These are phyloP conservation scores for Phytopythium cucurbitacearum DNA, from an alignment of 352 stramenopile species.

Conservation along the genomic window DNA sequence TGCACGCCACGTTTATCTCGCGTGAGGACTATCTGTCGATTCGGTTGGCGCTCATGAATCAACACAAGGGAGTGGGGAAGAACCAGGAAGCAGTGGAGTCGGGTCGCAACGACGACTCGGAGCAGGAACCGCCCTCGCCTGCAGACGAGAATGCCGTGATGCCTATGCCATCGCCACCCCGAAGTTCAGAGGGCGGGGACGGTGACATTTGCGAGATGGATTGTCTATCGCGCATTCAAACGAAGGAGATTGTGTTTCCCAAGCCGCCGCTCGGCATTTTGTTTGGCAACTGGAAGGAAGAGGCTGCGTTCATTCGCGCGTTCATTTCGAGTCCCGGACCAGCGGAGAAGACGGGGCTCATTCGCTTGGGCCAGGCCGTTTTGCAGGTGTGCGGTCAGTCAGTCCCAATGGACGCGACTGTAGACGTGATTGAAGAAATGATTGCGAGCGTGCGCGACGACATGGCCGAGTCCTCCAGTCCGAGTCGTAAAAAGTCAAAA, in stretches of 20 bases:
- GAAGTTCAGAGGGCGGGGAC: neutral
- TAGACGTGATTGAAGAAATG: conserved; percentile 60
- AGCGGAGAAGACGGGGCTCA: conserved; percentile 60
- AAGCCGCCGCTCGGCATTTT: conserved; percentile 68
- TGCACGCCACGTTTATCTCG: conserved; percentile 52
- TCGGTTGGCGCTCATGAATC: conserved; percentile 15
- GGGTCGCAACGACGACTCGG: neutral
- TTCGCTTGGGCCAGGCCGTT: conserved; percentile 58
- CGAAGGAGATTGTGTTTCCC: conserved; percentile 60
- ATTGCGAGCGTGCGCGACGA: conserved; percentile 37
- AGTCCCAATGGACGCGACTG: conserved; percentile 49
- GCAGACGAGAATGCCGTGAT: no score
- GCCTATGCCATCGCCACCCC: neutral
- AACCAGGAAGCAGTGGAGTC: neutral
- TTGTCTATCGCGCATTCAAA: conserved; percentile 14
- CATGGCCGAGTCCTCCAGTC: conserved; percentile 3
- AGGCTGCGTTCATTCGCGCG: conserved; percentile 71
- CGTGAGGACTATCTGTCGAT: conserved; percentile 52
- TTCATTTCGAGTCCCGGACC: conserved; percentile 76
- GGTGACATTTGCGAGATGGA: neutral
- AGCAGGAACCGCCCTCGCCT: no score
- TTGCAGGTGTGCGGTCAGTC: conserved; percentile 75
- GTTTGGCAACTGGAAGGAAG: conserved; percentile 81
- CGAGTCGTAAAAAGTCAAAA: conserved; percentile 19
- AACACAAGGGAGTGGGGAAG: conserved; percentile 8